Base-by-base conservation (phyloP, 805 yeast genomes). In the Wickerhamiella nectarea region DNA sequence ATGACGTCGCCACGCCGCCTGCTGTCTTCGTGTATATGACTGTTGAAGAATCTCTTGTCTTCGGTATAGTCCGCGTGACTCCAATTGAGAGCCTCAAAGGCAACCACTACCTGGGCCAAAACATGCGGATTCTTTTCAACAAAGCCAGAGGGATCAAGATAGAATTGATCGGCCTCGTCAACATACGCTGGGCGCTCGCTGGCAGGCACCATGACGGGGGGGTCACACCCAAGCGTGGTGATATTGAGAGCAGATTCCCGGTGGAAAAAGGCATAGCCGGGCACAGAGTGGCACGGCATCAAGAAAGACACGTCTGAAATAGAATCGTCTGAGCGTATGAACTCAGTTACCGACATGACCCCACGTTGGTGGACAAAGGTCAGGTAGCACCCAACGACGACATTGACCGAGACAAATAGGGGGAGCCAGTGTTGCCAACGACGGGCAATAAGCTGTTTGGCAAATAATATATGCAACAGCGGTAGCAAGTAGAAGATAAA, bases 241-340 rank as follows among this genome's bases (percentile, higher is more conserved):
- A 77, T 70, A 0, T 57, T 52, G 3, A 71, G 17, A 7, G 43
- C 45, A 2, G 40, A 41, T 4, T 43, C 45, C 15, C 81, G 63
- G 55, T 87, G 94, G 34, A 91, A 61, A 56, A 80, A 76, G 20
- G 91, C 74, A 56, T 85, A 95, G 77, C 91, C 82, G 2, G 98
- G 99, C 0, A 96, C 89, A 0, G 97, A 87, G 60, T 91, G 99
- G 55, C 99, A 91, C 0, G 99, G 98, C 56, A 87, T 85, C 12
- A 91, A 60, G 52, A 91, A 83, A 0, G 95, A 94, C 22, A 87
- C 62, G 1, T 80, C 69, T 7, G 60, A 48, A 8, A 74, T 68
- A 4, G 34, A 31, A 3, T 62, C 53, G 26, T 65, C 57, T 18
- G 60, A 47, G 34, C 76, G 68, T 18, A 87, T 54, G 38, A 66